Base-by-base conservation (phyloP, 2,329 filamentous ascomycete species). In the Clarireedia sp. region DNA sequence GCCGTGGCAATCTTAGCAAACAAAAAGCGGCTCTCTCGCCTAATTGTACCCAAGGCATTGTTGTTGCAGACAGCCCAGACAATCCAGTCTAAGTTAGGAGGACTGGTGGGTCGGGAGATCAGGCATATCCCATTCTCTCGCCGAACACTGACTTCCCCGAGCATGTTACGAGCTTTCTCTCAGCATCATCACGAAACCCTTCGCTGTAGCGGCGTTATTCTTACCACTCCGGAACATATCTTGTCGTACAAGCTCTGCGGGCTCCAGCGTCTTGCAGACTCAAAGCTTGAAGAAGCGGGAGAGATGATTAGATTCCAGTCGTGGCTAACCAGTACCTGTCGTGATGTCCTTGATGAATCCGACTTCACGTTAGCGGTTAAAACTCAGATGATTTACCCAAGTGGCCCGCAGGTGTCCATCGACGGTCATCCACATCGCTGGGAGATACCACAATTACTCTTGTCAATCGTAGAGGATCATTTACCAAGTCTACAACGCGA, bases 261-360 rank as follows among this genome's bases (percentile, higher is more conserved):
- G 0, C 56, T 76, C 0, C 77, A 81, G 51, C 69, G 70, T 12
- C 62, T 79, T 1, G 73, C 70, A 0, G 73, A 77, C 36, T 64
- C 61, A 1, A 66, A 68, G 2, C 44, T 72, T 1, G 44, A 61
- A 1, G 67, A 76, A 43, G 77, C 74, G 0, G 59, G 54, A 0
- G 43, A 55, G 0, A 74, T 82, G 70, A 66, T 81, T 9, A 66
- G 69, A 2, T 67, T 70, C 0, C 75, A 80, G 46, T 58, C 62
- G 6, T 79, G 74, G 71, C 60, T 82, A 8, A 64, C 72, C 16
- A 55, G 58, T 5, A 59, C 67, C 12, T 71, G 70, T 10, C 69
- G 78, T 0, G 79, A 82, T 61, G 67, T 82, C 2, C 61, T 82
- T 0, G 79, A 82, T 57, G 78, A 82, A 60, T 76, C 66, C n/a